Evolutionary conservation across 148 eudicot species (phyloP), one percentile per base, ranked within the genome.

Genomic region (Cornus controversa): DNA sequence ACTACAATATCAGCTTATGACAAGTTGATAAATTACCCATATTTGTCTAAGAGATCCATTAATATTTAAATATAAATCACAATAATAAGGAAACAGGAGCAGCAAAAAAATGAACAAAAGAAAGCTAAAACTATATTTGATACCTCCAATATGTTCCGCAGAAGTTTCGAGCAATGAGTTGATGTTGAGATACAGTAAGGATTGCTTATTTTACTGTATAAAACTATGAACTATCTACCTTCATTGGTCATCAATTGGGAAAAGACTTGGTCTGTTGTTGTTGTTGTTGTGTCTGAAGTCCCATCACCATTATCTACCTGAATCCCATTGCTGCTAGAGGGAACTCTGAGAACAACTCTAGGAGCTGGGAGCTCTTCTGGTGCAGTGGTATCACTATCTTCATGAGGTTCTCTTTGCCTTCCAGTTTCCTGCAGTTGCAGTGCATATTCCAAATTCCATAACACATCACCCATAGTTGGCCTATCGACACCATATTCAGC

Each of bases 401-500:
- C 86, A 58, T 65, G 73, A 22, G 71, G 24, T 40, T 80, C 93
- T 45, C 73, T 65, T 69, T 24, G 76, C 45, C 66, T 74, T 57
- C 84, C 93, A 70, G 60, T 83, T 74, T 89, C 92, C 69, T 95
- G 98, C 34, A 95, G 88, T 79, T 87, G 97, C 78, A 93, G 87
- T 23, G 92, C 91, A 73, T 93, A 73, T 74, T 95, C 99, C 85
- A 95, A 81, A 71, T 93, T 95, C 99, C 99, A 95, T 72, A 95
- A 79, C 66, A 95, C 99, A 66, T 95, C 99, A 1, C 99, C 99
- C 87, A 95, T 95, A 0, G 92, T 88, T 5, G 99, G 99, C 84
- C 99, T 89, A 85, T 95, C 99, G 16, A 89, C 90, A 16, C 98
- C 99, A 72, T 89, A 95, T 0, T 95, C 98, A 22, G 92, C 90